phyloP scores from a whole-genome alignment of 768 basidiomycete species.

The Chlorophyllum brunneum region DNA sequence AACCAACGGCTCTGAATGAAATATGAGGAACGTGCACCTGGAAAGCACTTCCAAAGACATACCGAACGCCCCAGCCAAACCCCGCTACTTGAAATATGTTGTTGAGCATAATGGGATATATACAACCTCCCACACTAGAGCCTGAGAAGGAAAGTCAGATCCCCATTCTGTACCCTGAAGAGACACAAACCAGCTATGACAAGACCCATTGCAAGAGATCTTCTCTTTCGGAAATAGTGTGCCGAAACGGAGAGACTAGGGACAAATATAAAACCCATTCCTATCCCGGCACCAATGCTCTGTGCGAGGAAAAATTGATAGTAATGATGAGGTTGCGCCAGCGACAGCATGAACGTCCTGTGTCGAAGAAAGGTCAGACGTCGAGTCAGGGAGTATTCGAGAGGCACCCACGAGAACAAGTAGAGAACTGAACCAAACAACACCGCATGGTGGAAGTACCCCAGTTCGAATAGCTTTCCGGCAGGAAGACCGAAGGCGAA shows the following conservation, averaged over 20 bases:
- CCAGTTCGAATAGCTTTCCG: constrained; percentile 44
- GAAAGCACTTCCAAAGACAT: constrained; percentile 18
- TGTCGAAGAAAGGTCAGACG: not conserved
- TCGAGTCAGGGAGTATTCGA: not conserved
- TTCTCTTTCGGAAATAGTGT: constrained; percentile 46
- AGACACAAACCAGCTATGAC: constrained; percentile 40
- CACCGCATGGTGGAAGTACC: constrained; percentile 44
- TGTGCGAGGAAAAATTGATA: constrained; percentile 54
- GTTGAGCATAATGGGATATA: constrained; percentile 52
- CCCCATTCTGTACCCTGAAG: not conserved
- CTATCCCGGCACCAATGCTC: constrained; percentile 53
- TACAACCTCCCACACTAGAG: constrained; percentile 44
- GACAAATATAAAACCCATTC: constrained; percentile 52
- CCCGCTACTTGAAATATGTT: constrained; percentile 35
- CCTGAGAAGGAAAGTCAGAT: constrained; percentile 23
- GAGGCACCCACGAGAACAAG: constrained; percentile 34
- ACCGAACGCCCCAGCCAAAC: constrained; percentile 43
- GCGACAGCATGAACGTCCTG: constrained; percentile 49
- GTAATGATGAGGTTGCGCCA: constrained; percentile 42
- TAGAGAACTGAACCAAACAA: constrained; percentile 36
- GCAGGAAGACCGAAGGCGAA: constrained; percentile 42
- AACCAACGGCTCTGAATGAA: constrained; percentile 33
- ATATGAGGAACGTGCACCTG: constrained; percentile 1
- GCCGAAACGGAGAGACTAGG: constrained; percentile 49
- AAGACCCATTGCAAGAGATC: constrained; percentile 53